Evolutionary conservation across 768 basidiomycete species (phyloP), one percentile per base, ranked within the genome.

Genomic region (Lactifluus echinatus): DNA sequence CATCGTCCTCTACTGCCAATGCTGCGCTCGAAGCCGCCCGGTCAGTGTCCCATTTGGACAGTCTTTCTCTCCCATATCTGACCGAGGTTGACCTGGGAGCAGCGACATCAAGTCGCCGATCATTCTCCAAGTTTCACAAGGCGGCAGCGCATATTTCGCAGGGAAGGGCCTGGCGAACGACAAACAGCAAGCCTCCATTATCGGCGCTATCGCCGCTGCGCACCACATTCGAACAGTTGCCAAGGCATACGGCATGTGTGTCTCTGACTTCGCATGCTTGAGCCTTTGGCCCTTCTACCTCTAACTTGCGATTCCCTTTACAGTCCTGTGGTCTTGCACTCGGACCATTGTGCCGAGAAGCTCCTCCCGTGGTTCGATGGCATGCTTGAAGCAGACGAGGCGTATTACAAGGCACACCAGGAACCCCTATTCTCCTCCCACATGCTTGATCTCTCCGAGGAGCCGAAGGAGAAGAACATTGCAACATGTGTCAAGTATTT

Each of bases 331-430:
- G 81, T 99, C 56, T 78, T 99, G 67, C 95, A 99, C 85, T 87
- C 90, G 60, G 96, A 99, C 73, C 96, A 99, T 78, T 99, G 96
- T 70, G 96, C 96, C 14, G 76, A 95, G 67, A 98, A 99, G 74
- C 89, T 98, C 63, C 83, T 99, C 55, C 94, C 88, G 4, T 99
- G 96, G 96, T 94, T 97, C 72, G 96, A 99, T 72, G 95, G 93
- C 55, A 97, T 99, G 96, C 90, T 98, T 70, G 88, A 83, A 49
- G 95, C 94, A 52, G 87, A 99, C 67, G 89, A 96, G 74, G 88
- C 79, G 19, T 93, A 95, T 78, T 96, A 77, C 81, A 92, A 89
- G 73, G 74, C 82, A 63, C 85, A 98, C 76, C 79, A 84, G 57
- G 91, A 89, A 67, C 77, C 90, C 26, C 83, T 93, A 49, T 94